Evolutionary conservation across 2,329 filamentous ascomycete genomes (phyloP).

Genomic region (Exophiala sp.): DNA sequence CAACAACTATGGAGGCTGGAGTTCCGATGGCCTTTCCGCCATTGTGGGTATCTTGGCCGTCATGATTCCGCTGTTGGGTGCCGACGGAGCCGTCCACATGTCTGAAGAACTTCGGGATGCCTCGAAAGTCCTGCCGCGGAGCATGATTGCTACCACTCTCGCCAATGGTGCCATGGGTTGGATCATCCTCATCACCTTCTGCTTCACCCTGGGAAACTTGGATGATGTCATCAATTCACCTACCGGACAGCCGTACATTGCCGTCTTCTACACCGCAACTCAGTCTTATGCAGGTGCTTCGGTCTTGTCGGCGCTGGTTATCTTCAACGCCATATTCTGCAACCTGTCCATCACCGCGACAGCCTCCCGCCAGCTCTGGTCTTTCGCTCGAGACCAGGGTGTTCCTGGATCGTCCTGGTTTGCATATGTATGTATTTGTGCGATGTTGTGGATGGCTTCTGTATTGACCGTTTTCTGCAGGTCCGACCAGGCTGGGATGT

Average conservation of each 20-base stretch:
- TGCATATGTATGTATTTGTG: slow-evolving; percentile 18
- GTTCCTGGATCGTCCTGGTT: slow-evolving; percentile 34
- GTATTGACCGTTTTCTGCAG: slow-evolving; percentile 1
- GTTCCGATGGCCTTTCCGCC: slow-evolving; percentile 27
- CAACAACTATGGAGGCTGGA: slow-evolving; percentile 38
- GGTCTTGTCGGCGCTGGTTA: slow-evolving; percentile 33
- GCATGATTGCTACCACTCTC: slow-evolving; percentile 35
- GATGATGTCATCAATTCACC: slow-evolving; percentile 31
- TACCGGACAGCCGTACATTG: slow-evolving; percentile 37
- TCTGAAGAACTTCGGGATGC: slow-evolving; percentile 39
- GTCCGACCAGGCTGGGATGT: slow-evolving; percentile 26
- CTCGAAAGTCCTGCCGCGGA: slow-evolving; percentile 34
- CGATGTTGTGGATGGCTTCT: not conserved
- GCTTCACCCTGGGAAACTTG: slow-evolving; percentile 36
- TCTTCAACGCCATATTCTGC: slow-evolving; percentile 32
- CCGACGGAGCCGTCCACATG: slow-evolving; percentile 30
- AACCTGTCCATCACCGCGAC: slow-evolving; percentile 36
- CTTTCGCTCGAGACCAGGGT: slow-evolving; percentile 41
- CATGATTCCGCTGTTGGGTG: slow-evolving; percentile 28
- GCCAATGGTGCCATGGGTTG: slow-evolving; percentile 37
- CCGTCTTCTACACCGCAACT: slow-evolving; percentile 36
- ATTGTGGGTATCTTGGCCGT: slow-evolving; percentile 31
- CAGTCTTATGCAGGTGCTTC: slow-evolving; percentile 32
- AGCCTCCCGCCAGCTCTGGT: slow-evolving; percentile 36
- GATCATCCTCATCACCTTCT: slow-evolving; percentile 35